phyloP scores from a whole-genome alignment of 805 yeast genomes.

The Aciculoconidium aculeatum region DNA sequence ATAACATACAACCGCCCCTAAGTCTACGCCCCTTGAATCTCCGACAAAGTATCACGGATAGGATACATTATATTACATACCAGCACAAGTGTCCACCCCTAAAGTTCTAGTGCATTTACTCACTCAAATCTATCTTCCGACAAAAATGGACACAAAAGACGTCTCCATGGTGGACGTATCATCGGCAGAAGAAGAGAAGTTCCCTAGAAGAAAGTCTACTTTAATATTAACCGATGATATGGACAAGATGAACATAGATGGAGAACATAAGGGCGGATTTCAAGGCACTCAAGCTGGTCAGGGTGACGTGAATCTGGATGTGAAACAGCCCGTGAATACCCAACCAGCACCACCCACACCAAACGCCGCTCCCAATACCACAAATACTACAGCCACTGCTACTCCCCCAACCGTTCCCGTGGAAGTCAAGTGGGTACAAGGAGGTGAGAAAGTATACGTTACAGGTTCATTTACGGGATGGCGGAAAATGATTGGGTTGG shows the following conservation, averaged over 20 bases:
- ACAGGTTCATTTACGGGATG: slow-evolving; percentile 98
- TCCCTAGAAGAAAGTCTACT: slow-evolving; percentile 60
- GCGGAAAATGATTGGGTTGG: slow-evolving; percentile 93
- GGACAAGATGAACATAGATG: slow-evolving; percentile 43
- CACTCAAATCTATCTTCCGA: no score
- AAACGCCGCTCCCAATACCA: slow-evolving; percentile 3
- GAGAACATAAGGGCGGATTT: slow-evolving; percentile 22
- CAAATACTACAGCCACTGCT: slow-evolving; percentile 8
- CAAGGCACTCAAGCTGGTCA: no score
- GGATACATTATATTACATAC: no score
- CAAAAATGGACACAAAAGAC: slow-evolving; percentile 18
- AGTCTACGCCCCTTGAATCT: no score
- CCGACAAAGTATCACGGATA: no score
- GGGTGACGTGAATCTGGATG: no score
- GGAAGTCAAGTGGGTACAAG: slow-evolving; percentile 88
- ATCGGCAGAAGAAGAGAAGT: slow-evolving; percentile 16
- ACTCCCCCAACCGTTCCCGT: slow-evolving; percentile 35
- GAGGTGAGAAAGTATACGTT: slow-evolving; percentile 92
- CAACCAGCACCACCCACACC: slow-evolving; percentile 9
- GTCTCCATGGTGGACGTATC: slow-evolving; percentile 42
- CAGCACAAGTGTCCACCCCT: no score
- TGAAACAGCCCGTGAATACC: slow-evolving; percentile 14
- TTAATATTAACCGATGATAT: slow-evolving; percentile 64
- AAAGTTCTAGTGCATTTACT: no score
- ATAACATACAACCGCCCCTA: no score